Percentiles rank a stretch among this genome's conserved stretches.
Evolutionary conservation across 495 filamentous ascomycete genomes (phyloP).

Genomic region (Peziza echinospora): DNA sequence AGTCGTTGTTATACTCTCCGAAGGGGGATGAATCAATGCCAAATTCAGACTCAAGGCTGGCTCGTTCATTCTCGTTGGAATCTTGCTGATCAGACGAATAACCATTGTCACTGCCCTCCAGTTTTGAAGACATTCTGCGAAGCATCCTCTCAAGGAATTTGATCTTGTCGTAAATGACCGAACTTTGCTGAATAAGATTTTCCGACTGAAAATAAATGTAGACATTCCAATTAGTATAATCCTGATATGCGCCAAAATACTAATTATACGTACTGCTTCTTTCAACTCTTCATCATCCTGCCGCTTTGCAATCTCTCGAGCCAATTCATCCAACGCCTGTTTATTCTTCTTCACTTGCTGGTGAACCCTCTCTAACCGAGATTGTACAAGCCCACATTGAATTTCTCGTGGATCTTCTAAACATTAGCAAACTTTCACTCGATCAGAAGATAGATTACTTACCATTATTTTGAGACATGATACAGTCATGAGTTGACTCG

Average conservation of each 20-base stretch:
- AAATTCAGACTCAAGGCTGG: neutral
- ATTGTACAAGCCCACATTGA: conserved; percentile 63
- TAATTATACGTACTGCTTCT: conserved; percentile 7
- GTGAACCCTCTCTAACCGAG: conserved; percentile 55
- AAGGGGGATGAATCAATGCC: conserved; percentile 13
- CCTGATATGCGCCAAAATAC: conserved; percentile 27
- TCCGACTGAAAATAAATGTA: conserved; percentile 31
- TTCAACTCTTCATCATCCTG: conserved; percentile 26
- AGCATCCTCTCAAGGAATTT: conserved; percentile 58
- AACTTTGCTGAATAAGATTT: conserved; percentile 44
- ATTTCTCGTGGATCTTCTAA: conserved; percentile 80
- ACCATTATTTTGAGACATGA: conserved; percentile 80
- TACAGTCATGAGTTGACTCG: conserved; percentile 79
- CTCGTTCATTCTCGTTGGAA: conserved; percentile 21
- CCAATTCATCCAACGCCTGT: conserved; percentile 14
- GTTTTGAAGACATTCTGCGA: conserved; percentile 36
- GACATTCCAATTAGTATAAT: neutral
- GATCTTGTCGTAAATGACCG: conserved; percentile 48
- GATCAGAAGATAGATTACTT: conserved; percentile 2
- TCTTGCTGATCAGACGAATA: conserved; percentile 26
- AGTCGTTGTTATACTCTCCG: conserved; percentile 58
- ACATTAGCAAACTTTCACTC: too few relatives aligned
- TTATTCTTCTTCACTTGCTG: conserved; percentile 54
- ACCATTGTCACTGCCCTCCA: conserved; percentile 26
- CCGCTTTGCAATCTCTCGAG: conserved; percentile 8